Evolutionary conservation across 495 filamentous ascomycete genomes (phyloP).

Genomic region (Neurospora terricola): DNA sequence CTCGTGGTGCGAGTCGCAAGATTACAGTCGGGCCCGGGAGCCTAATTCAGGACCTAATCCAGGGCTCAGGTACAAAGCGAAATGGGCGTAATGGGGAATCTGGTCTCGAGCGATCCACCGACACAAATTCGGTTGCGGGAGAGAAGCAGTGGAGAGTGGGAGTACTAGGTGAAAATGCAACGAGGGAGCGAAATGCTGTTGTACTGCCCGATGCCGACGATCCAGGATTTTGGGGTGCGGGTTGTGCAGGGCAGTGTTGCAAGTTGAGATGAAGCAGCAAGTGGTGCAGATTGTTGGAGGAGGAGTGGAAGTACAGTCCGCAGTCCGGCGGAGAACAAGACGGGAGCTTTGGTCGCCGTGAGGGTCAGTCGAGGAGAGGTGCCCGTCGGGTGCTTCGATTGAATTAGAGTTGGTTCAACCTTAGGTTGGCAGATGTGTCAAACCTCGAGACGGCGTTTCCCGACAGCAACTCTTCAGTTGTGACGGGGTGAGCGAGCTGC

Average conservation of each 20-base stretch:
- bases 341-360: not conserved
- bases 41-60: not conserved
- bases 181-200: not conserved
- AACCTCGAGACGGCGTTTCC: not conserved
- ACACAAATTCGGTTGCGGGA: not conserved
- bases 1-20: not conserved
- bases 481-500: not conserved
- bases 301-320: not conserved
- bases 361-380: not conserved
- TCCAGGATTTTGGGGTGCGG: not conserved
- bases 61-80: not conserved
- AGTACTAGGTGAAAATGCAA: not conserved
- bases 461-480: not conserved
- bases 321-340: not conserved
- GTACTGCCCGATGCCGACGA: not conserved
- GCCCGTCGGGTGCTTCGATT: not conserved
- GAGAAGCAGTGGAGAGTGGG: not conserved
- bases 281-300: not conserved
- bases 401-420: not conserved
- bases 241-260: not conserved
- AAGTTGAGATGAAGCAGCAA: not conserved
- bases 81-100: not conserved
- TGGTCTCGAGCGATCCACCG: not conserved
- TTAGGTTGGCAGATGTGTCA: not conserved
- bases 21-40: not conserved